These are phyloP conservation scores for Cryphonectria naterciae DNA, from an alignment of 2,329 filamentous ascomycete genomes.

Conservation along the genomic window DNA sequence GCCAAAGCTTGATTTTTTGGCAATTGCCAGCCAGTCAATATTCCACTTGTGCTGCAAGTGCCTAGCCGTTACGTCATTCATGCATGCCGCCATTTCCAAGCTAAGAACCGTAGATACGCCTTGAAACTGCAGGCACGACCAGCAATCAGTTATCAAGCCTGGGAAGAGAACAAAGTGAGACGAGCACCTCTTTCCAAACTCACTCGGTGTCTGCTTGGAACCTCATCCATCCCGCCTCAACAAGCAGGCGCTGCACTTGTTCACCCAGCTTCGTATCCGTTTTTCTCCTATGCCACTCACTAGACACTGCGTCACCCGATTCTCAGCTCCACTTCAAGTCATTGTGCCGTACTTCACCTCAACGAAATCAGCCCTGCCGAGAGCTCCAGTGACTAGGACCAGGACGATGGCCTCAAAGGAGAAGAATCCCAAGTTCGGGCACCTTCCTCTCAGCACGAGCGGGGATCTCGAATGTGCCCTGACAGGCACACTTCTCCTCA, in stretches of 20 bases:
- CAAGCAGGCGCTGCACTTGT: background rate
- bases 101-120: background rate
- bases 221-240: background rate
- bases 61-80: background rate
- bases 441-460: slow-evolving; percentile 52
- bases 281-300: background rate
- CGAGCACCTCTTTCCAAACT: background rate
- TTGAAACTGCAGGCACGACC: background rate
- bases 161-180: background rate
- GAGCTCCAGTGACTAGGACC: background rate
- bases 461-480: slow-evolving; percentile 56
- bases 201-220: background rate
- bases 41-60: background rate
- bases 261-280: background rate
- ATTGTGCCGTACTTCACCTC: background rate
- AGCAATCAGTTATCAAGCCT: background rate
- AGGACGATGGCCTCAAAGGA: slow-evolving; percentile 16
- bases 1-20: background rate
- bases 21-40: background rate
- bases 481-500: slow-evolving; percentile 59
- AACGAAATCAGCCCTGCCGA: background rate
- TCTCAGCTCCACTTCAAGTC: background rate
- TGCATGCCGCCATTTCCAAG: background rate
- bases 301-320: background rate
- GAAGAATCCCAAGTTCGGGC: slow-evolving; percentile 43